Conservation (phyloP, 2,329 filamentous ascomycete genomes). For the Davidsoniella eucalypti region DNA sequence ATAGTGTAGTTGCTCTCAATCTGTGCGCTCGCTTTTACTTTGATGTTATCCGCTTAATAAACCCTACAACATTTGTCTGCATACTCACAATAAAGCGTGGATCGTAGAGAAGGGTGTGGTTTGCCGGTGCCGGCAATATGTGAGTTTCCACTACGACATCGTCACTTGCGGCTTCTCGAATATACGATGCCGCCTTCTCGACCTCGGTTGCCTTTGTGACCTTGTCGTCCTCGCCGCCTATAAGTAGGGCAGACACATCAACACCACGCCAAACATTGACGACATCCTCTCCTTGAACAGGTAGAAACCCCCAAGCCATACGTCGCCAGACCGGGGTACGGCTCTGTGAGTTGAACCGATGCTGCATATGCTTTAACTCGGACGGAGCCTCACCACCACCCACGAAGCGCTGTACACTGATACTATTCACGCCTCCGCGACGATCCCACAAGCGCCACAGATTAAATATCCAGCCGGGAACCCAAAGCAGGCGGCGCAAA, state of each 20-base stretch:
- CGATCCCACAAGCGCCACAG: slow-evolving; percentile 64
- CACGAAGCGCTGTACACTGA: slow-evolving; percentile 64
- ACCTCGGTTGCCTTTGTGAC: slow-evolving; percentile 59
- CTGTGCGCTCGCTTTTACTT: neutral
- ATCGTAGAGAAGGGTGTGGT: slow-evolving; percentile 71
- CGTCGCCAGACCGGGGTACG: slow-evolving; percentile 67
- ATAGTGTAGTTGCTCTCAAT: neutral
- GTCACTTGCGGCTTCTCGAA: neutral
- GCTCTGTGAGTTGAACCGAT: slow-evolving; percentile 68
- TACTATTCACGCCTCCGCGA: slow-evolving; percentile 59
- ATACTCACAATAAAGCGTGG: slow-evolving; percentile 54
- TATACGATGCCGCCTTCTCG: slow-evolving; percentile 39
- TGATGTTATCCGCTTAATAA: neutral
- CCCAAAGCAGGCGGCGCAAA: slow-evolving; percentile 41
- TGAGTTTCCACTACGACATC: slow-evolving; percentile 45
- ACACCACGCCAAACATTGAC: slow-evolving; percentile 55
- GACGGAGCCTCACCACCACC: slow-evolving; percentile 46
- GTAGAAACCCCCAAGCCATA: slow-evolving; percentile 56
- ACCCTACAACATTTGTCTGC: slow-evolving; percentile 45
- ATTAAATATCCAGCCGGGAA: slow-evolving; percentile 60
- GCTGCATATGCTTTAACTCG: slow-evolving; percentile 50
- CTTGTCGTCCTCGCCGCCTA: slow-evolving; percentile 61
- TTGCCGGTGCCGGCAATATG: slow-evolving; percentile 59
- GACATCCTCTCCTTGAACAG: slow-evolving; percentile 33
- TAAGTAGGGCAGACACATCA: slow-evolving; percentile 56